Evolutionary conservation across 75 land plant genomes (phyloP), one percentile per base, ranked within the genome.

Genomic region (Cupressus sempervirens): DNA sequence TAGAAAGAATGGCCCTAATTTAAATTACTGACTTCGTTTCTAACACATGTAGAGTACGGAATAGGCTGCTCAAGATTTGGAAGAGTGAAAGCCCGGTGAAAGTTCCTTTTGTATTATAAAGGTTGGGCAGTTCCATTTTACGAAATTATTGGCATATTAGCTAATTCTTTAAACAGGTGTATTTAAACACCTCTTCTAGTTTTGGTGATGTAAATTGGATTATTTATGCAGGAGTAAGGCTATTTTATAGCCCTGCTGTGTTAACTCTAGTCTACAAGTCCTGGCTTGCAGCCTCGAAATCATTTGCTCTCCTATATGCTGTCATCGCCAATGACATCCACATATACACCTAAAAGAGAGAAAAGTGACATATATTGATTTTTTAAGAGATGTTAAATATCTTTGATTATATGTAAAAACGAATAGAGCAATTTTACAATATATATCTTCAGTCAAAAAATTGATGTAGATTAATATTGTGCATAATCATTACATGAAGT

Each of bases 131-230:
- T 79, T 79, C 48, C 50, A 79, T 40, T 79, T 79, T 43, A 20
- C 81, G n/a, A 79, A 30, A 79, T 43, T 79, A 79, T 45, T 79
- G 81, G 81, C 11, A 41, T 79, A 45, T 41, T 79, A 79, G 45
- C 30, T 79, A 79, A 79, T 79, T 79, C 48, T 79, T 41, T 79
- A 43, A 79, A 79, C 45, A n/a, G 81, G 50, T 79, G 81, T 79
- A 43, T 45, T 79, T 45, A 12, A 79, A 45, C 50, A 38, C 81
- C 81, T 79, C 50, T 79, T 79, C 50, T 79, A 43, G 52, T 79
- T 79, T 41, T 79, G 50, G 48, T 79, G 50, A 14, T 79, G 81
- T 79, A 79, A 45, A 79, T 79, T 43, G 81, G 81, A 45, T 79
- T 45, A 41, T 79, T 43, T 79, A 79, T 45, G 50, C 80, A 45